Base-by-base conservation (phyloP, 352 stramenopile species). In the Phytophthora foliorum region DNA sequence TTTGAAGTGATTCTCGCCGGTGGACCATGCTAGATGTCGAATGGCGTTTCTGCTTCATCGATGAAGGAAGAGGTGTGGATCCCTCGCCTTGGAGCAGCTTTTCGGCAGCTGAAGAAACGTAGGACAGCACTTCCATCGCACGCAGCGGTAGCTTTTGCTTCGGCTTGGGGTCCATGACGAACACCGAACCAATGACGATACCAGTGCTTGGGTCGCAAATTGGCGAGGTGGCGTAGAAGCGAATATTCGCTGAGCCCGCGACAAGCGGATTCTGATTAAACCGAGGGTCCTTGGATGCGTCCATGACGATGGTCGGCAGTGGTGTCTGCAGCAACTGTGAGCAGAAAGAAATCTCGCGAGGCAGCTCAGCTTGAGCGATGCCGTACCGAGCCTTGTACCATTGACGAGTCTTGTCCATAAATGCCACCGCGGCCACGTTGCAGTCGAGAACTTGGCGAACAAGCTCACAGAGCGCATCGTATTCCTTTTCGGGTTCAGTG, bases 221-320 rank as follows among this genome's bases (percentile, higher is more conserved):
- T 0, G 87, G 85, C 7, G 80, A 80, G 2, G 80, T 82, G 9
- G 96, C 96, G 72, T 98, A 98, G 71, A 99, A 98, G 6, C 94
- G 87, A 57, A 99, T 97, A 71, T 89, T 75, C 3, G 92, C 90
- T 19, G 81, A 82, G 32, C 94, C 92, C 0, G 80, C 95, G 11
- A 98, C 94, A 9, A 98, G 75, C 34, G 88, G 81, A 65, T 97
- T 98, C 9, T 86, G 52, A 14, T 63, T 65, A 69, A 98, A 98
- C 4, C 94, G 85, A 21, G 67, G 44, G 71, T 99, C 95, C 52
- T 90, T 75, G 1, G 76, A 74, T 6, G 85, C 83, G 66, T 99
- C 91, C 51, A 90, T 83, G 19, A 98, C 75, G 46, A 95, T 78
- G 0, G 88, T 95, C 16, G 87, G 78, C 2, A 78, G 63, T 5